Percentiles rank a stretch among this genome's conserved stretches.
Evolutionary conservation across 2,329 filamentous ascomycete genomes (phyloP).

Genomic region (Pseudogymnoascus sp.): DNA sequence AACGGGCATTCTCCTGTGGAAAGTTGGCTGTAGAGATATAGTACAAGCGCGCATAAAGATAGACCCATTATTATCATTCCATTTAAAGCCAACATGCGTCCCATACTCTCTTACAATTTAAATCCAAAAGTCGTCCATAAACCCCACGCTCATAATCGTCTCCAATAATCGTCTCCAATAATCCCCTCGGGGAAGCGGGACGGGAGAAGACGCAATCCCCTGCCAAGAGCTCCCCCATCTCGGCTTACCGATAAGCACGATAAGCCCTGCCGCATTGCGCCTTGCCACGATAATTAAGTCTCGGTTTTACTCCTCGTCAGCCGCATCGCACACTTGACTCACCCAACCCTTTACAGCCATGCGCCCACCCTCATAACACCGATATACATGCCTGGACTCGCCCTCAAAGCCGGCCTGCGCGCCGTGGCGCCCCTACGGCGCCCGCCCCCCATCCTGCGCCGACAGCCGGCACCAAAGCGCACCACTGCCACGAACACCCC

Average conservation of each 20-base stretch:
- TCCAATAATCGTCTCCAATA: too few relatives aligned
- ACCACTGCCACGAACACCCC: background rate
- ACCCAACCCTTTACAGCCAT: background rate
- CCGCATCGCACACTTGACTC: background rate
- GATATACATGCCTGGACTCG: background rate
- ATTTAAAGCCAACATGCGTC: background rate
- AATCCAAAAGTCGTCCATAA: background rate
- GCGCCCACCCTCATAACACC: background rate
- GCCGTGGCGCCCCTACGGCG: background rate
- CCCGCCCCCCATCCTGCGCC: background rate
- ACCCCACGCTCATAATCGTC: background rate
- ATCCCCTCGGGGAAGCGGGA: background rate
- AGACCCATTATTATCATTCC: background rate
- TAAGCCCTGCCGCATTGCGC: background rate
- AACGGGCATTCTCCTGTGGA: background rate
- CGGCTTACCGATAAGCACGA: constrained; percentile 1
- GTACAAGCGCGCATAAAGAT: constrained; percentile 1
- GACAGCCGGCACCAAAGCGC: background rate
- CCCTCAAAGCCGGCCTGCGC: background rate
- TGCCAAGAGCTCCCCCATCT: background rate
- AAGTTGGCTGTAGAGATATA: background rate
- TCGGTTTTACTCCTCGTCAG: background rate
- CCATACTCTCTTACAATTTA: background rate
- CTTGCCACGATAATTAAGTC: background rate
- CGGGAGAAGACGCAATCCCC: background rate